phyloP scores from a whole-genome alignment of 164 flowering plant species.

The Sedum album region DNA sequence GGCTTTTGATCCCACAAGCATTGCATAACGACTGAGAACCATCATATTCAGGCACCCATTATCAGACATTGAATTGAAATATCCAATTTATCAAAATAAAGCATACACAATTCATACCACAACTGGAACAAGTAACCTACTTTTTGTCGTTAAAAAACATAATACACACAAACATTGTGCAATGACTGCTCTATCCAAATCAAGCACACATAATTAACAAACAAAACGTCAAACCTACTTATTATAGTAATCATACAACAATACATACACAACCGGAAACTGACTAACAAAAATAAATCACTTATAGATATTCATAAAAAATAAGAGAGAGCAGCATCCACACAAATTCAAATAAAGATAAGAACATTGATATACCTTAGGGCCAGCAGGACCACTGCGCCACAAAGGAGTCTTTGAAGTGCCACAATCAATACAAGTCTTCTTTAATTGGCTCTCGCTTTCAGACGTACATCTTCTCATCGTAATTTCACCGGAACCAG shows the following conservation, averaged over 20 bases:
- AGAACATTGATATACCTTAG: not conserved
- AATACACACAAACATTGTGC: not conserved
- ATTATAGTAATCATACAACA: not conserved
- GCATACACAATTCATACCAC: not conserved
- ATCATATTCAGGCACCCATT: not conserved
- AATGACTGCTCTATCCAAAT: not conserved
- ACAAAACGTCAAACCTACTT: not conserved
- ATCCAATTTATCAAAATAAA: too few species aligned
- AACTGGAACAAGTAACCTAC: not conserved
- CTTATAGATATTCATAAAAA: not conserved
- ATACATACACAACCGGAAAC: not conserved
- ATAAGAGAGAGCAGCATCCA: not conserved
- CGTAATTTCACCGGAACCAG: not conserved
- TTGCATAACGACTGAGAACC: not conserved
- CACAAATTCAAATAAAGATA: not conserved
- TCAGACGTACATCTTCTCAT: not conserved
- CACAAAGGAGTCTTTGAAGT: not conserved
- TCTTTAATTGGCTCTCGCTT: not conserved
- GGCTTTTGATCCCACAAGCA: conserved; percentile 3
- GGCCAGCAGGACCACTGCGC: conserved; percentile 3
- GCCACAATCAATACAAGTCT: conserved; percentile 1
- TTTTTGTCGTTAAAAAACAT: not conserved
- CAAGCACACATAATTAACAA: not conserved
- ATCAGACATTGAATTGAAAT: not conserved
- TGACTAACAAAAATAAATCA: not conserved